Evolutionary conservation across 805 yeast species (phyloP), one percentile per base, ranked within the genome.

Genomic region (Deakozyma indianensis): DNA sequence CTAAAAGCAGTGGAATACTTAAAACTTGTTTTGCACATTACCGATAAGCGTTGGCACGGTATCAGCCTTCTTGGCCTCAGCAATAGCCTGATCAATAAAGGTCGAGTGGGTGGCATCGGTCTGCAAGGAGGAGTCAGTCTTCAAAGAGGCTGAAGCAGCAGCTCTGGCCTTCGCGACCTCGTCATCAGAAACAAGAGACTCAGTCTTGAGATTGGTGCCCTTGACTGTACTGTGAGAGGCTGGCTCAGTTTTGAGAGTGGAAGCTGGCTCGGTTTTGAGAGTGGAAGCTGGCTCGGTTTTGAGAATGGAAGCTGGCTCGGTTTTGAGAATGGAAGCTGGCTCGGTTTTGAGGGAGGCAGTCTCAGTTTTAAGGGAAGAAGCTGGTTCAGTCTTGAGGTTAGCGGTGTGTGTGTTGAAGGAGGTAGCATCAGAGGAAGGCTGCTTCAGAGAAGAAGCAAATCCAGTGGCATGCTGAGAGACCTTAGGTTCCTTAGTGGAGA

Each of bases 21-120:
- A 32, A 32, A 32, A 32, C 38, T 32, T 32, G 38, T 32, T 49
- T 40, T 57, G 53, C 27, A 60, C 57, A 35, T 52, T 56, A 42
- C 65, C 65, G 23, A 50, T 51, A 7, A 61, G 51, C 11, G 63
- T 53, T 41, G 65, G 65, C 9, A 60, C 64, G 18, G 53, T 40
- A 47, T 56, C 58, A 50, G 43, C 53, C 47, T 45, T 43, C 38
- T 47, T 35, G 48, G 53, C 46, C 21, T 48, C 48, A 18, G 51
- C 56, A 41, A 44, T 15, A 35, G 49, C 48, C 32, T 47, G 49
- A 40, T 49, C 47, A 22, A 48, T 50, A 29, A 23, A 42, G 15
- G 46, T 43, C 16, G 47, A 44, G 16, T 14, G 20, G 14, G 43
- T 20, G 28, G 28, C 28, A 7, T 25, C 28, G 14, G 28, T 25